Base-by-base conservation (phyloP, 768 basidiomycete species). In the Dictyophora rubrovolvata region DNA sequence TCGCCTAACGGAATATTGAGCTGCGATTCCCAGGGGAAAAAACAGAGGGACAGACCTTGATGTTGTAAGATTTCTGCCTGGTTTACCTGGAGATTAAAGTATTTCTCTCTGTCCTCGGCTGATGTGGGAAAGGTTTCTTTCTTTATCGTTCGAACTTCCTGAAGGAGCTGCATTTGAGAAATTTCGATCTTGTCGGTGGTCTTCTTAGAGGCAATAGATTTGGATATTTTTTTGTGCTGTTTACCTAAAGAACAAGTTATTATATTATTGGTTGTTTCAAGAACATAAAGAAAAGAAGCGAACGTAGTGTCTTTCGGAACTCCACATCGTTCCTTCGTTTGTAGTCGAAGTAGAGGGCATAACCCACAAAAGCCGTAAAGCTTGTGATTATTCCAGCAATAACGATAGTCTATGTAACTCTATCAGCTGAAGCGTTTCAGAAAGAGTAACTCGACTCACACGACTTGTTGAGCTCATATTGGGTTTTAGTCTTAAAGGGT, bases 261-360 rank as follows among this genome's bases (percentile, higher is more conserved):
- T 46, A 5, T n/a, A 55, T 10, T 50, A 36, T 52, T 10, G 48
- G 60, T 28, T 37, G 49, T 21, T 48, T 54, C 53, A 55, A 61
- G 61, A 62, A 67, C 21, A n/a, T 16, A n/a, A 23, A 21, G 22
- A 28, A 50, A 55, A 62, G n/a, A n/a, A 60, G 80, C 90, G 64
- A 72, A 88, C 93, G 83, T 60, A 98, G 80, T 69, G 82, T 84
- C 74, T 84, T 92, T 69, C 96, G 83, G 80, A 99, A 99, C 16
- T 79, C 77, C 48, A 76, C 72, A 68, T 96, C 92, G 69, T 88
- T 90, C 67, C 94, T 82, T 54, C 96, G 85, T 75, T 82, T 89
- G 76, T 95, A 85, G 77, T 99, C 96, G 67, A 97, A 99, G 74
- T 93, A 97, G 56, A 83, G 79, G 33, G 88, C 92, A 71, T 97